A percentile compares a stretch with the other conserved stretches of the same genome.
phyloP scores from a whole-genome alignment of 2,329 filamentous ascomycete genomes.

The Alternaria alternata region DNA sequence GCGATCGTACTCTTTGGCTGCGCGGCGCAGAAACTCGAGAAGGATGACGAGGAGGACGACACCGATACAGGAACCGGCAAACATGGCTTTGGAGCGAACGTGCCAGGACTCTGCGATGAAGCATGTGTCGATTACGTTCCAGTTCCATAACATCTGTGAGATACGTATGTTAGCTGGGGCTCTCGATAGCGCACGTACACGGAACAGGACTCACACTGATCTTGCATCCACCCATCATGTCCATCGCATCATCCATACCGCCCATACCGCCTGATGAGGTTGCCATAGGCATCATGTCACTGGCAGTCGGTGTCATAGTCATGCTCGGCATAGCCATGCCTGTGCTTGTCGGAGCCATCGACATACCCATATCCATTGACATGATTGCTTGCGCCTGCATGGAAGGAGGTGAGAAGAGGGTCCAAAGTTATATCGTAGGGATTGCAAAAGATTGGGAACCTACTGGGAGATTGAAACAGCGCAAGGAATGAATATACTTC shows the following conservation, averaged over 20 bases:
- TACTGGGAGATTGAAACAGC: neutral
- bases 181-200: too few species aligned
- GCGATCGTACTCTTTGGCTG: constrained; percentile 77
- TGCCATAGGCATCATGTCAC: constrained; percentile 22
- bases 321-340: constrained; percentile 17
- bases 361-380: constrained; percentile 8
- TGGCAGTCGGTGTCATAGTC: constrained; percentile 11
- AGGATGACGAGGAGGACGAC: constrained; percentile 75
- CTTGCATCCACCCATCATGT: constrained; percentile 41
- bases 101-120: constrained; percentile 79
- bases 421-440: neutral
- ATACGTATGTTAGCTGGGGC: constrained; percentile 2
- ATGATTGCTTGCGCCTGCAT: constrained; percentile 20
- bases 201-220: constrained; percentile 34
- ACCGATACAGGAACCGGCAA: constrained; percentile 83
- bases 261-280: constrained; percentile 29
- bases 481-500: neutral
- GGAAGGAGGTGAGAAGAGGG: neutral
- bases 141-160: constrained; percentile 76
- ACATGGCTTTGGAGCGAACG: constrained; percentile 73
- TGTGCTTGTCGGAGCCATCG: neutral
- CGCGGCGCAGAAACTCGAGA: constrained; percentile 76
- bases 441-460: neutral
- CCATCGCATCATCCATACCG: constrained; percentile 32
- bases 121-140: constrained; percentile 74